These are phyloP conservation scores for Bipolaris zeicola DNA, from an alignment of 2,329 filamentous ascomycete genomes.

Conservation along the genomic window DNA sequence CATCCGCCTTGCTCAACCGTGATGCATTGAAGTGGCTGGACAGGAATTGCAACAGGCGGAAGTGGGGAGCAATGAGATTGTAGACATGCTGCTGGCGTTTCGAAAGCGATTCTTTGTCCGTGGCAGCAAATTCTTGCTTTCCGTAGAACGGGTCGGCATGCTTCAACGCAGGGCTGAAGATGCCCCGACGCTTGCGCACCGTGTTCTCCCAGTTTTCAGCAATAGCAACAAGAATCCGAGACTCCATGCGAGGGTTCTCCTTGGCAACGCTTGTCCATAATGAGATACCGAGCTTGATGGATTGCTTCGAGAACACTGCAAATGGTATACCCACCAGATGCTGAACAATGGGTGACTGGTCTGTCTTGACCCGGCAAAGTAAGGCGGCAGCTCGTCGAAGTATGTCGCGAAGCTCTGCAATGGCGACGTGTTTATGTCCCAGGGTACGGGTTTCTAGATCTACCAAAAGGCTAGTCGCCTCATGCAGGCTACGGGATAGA, in stretches of 20 bases:
- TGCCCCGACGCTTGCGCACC: constrained; percentile 74
- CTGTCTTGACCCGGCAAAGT: constrained; percentile 76
- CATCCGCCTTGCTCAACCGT: constrained; percentile 80
- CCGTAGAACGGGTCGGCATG: constrained; percentile 88
- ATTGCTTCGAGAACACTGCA: constrained; percentile 88
- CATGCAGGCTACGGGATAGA: constrained; percentile 53
- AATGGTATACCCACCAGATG: constrained; percentile 94
- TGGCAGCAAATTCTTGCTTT: constrained; percentile 91
- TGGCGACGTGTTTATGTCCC: constrained; percentile 70
- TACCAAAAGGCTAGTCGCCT: constrained; percentile 65
- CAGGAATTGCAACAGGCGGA: constrained; percentile 84
- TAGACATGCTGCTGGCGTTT: constrained; percentile 80
- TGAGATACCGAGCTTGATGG: constrained; percentile 92
- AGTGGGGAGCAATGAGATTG: constrained; percentile 84
- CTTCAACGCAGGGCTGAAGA: constrained; percentile 76
- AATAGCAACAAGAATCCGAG: constrained; percentile 83
- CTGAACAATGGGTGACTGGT: constrained; percentile 79
- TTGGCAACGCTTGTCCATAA: constrained; percentile 97
- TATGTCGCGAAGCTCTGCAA: constrained; percentile 78
- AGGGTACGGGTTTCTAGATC: constrained; percentile 74
- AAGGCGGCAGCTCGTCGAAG: constrained; percentile 84
- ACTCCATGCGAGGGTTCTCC: constrained; percentile 87
- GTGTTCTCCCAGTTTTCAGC: constrained; percentile 89
- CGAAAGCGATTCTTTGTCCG: constrained; percentile 74
- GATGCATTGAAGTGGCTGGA: constrained; percentile 94